Base-by-base conservation (phyloP, 202 grass and related monocot genomes). In the Dendrocalamus latiflorus region DNA sequence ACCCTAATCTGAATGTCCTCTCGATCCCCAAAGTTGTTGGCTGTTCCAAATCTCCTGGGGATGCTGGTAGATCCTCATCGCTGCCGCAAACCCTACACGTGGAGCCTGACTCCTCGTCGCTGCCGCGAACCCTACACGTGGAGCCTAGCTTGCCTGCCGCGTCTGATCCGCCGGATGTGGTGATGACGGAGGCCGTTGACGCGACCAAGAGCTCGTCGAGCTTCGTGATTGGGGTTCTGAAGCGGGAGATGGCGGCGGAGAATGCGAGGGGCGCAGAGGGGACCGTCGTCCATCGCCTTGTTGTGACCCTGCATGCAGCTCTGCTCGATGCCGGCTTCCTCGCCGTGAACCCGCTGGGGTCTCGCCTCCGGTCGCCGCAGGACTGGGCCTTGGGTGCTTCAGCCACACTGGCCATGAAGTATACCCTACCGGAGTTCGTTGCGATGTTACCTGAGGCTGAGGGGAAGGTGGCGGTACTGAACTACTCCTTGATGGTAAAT, bases 271-370 rank as follows among this genome's bases (percentile, higher is more conserved):
- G 41, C 3, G 22, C 74, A 17, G 71, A 86, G 76, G 83, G 67
- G 6, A 67, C 84, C 3, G 78, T 85, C 1, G 55, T 81, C 10
- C 72, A 76, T 69, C 81, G 78, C 67, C 81, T 95, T 48, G 74
- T 84, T 49, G 81, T 88, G 15, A 68, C 84, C 18, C 47, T 91
- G 8, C 93, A 92, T 47, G 93, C 89, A 13, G 81, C 83, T 86
- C 63, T 99, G 55, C 61, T 95, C 10, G 93, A 92, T 73, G 44
- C 62, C 6, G 87, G 89, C 7, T 99, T 99, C 66, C 8, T 80
- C 22, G 55, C 75, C 33, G 17, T 37, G 36, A 77, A 83, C 38
- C 78, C 14, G 11, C 50, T n/a, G 15, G 85, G 66, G 2, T 53
- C 62, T 49, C 63, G 54, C 72, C 70, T 88, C 61, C 63, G 60